A percentile compares a stretch with the other conserved stretches of the same genome.
Conservation (phyloP, 106 monocot genomes). For the Cymbidium sinense region DNA sequence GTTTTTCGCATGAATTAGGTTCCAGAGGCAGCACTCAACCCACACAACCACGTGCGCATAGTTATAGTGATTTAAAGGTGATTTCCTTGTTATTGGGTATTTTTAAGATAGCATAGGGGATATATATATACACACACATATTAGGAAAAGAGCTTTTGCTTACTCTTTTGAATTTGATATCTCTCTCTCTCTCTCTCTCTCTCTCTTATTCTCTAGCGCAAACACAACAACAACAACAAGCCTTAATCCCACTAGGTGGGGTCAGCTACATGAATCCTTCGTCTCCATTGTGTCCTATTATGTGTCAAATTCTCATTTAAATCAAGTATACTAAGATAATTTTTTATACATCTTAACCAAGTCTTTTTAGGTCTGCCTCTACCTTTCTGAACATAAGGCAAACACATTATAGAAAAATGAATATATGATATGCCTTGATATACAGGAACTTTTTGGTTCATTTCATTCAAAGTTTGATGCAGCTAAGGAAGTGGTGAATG, state of each 20-base stretch:
- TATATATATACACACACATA: not conserved
- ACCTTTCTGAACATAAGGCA: no score
- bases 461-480: constrained; percentile 51
- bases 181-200: not conserved
- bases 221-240: no score
- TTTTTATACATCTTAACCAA: no score
- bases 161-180: not conserved
- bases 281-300: no score
- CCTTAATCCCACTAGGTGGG: no score
- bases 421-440: constrained; percentile 2
- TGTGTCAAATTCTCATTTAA: no score
- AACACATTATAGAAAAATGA: not conserved
- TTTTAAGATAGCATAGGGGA: not conserved
- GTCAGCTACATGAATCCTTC: no score
- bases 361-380: no score
- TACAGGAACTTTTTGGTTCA: constrained; percentile 55
- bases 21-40: constrained; percentile 42
- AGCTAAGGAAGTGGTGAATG: constrained; percentile 48
- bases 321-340: no score
- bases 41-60: constrained; percentile 33
- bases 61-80: constrained; percentile 63
- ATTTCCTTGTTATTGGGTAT: not conserved
- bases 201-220: no score
- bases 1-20: constrained; percentile 69
- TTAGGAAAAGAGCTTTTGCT: not conserved